These are phyloP conservation scores for Lasiosphaeriaceae sp. DNA, from an alignment of 495 filamentous ascomycete species.

Conservation along the genomic window DNA sequence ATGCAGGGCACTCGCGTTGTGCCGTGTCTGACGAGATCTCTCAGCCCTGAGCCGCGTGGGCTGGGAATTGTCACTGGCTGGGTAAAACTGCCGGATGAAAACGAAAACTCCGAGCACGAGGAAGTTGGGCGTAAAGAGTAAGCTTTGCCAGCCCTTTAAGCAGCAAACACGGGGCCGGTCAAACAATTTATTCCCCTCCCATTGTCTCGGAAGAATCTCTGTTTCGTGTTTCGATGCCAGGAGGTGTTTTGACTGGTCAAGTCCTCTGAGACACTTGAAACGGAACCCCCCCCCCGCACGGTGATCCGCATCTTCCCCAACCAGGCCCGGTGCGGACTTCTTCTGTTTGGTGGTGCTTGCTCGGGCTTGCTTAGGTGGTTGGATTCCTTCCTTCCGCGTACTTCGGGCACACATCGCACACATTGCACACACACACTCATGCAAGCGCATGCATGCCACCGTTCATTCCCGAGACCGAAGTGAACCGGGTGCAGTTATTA, in stretches of 20 bases:
- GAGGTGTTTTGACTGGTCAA: neutral
- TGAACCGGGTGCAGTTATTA: too few relatives aligned
- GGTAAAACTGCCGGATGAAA: neutral
- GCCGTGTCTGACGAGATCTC: neutral
- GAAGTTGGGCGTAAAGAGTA: neutral
- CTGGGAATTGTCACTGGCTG: neutral
- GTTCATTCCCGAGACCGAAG: too few relatives aligned
- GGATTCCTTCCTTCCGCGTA: neutral
- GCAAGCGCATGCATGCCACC: too few relatives aligned
- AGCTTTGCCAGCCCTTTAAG: too few relatives aligned
- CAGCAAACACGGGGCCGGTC: too few relatives aligned
- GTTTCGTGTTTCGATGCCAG: neutral
- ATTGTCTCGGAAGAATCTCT: neutral
- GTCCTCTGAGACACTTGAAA: neutral
- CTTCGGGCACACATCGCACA: neutral
- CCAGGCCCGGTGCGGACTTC: neutral
- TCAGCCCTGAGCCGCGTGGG: neutral
- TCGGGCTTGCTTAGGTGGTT: neutral
- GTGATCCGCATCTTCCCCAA: neutral
- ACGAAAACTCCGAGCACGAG: neutral
- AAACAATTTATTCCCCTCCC: neutral
- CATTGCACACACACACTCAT: too few relatives aligned
- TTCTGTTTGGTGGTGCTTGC: neutral
- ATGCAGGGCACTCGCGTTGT: neutral
- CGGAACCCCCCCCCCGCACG: neutral